These are phyloP conservation scores for Achaetomium macrosporum DNA, from an alignment of 2,329 filamentous ascomycete species.

Conservation along the genomic window DNA sequence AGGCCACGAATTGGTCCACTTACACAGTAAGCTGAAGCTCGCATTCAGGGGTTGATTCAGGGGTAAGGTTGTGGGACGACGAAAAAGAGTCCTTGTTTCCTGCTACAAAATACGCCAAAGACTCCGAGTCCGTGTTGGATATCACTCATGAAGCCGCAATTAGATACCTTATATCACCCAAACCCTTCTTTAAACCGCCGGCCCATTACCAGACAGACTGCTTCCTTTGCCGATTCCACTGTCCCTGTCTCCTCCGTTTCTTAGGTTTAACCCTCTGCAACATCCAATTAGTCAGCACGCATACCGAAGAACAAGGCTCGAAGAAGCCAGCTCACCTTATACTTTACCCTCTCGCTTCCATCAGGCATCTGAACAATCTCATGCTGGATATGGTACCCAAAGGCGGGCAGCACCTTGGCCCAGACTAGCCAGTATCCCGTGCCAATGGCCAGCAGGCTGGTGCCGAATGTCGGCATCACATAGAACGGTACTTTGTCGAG, in stretches of 20 bases:
- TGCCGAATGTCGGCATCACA: constrained; percentile 33
- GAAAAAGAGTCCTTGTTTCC: not conserved
- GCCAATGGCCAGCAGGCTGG: constrained; percentile 27
- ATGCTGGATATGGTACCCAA: constrained; percentile 29
- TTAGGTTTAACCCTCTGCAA: constrained; percentile 25
- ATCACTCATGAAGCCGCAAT: too few relatives aligned
- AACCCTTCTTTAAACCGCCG: not conserved
- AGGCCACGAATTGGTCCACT: not conserved
- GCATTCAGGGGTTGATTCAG: not conserved
- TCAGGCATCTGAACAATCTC: constrained; percentile 30
- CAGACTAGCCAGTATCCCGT: constrained; percentile 26
- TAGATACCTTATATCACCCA: not conserved
- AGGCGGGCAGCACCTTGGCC: constrained; percentile 26
- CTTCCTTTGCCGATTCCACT: constrained; percentile 16
- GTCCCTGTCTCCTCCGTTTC: constrained; percentile 15
- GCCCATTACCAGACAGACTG: constrained; percentile 20
- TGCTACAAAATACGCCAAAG: not conserved
- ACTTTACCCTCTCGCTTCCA: constrained; percentile 29
- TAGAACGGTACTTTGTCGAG: constrained; percentile 22
- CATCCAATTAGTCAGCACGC: not conserved
- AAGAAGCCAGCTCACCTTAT: constrained; percentile 23
- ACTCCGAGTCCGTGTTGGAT: too few relatives aligned
- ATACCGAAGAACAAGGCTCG: not conserved
- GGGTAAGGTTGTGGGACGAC: not conserved
- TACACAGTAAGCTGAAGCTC: not conserved